These are phyloP conservation scores for Fistulifera solaris DNA, from an alignment of 108 stramenopile species.

Conservation along the genomic window DNA sequence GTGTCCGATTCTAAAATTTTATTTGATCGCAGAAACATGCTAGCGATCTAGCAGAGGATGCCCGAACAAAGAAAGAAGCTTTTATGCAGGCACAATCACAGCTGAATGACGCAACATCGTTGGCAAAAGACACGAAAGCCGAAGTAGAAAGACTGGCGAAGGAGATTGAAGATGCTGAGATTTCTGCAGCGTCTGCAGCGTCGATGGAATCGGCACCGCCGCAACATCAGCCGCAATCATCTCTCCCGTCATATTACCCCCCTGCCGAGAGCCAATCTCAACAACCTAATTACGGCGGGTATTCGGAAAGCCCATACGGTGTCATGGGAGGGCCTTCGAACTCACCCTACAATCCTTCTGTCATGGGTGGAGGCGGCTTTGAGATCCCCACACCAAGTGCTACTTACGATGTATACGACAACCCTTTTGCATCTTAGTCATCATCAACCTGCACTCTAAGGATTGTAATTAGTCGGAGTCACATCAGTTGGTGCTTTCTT, in stretches of 20 bases:
- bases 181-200: constrained; percentile 60
- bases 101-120: constrained; percentile 37
- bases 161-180: constrained; percentile 65
- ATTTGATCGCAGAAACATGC: constrained; percentile 39
- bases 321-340: not conserved
- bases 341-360: constrained; percentile 6
- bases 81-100: constrained; percentile 45
- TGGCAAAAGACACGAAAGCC: constrained; percentile 37
- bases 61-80: constrained; percentile 38
- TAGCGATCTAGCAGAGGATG: constrained; percentile 39
- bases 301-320: not conserved
- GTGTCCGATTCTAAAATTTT: constrained; percentile 2
- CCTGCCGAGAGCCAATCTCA: not conserved
- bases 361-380: constrained; percentile 31
- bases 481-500: no score
- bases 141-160: constrained; percentile 54
- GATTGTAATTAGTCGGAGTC: no score
- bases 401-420: constrained; percentile 12
- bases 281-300: not conserved
- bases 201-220: constrained; percentile 18
- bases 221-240: constrained; percentile 8
- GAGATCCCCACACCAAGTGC: constrained; percentile 26
- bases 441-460: no score
- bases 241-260: not conserved
- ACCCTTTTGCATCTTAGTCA: constrained; percentile 14